Base-by-base conservation (phyloP, 176 grass and related monocot genomes). In the Oryza punctata region DNA sequence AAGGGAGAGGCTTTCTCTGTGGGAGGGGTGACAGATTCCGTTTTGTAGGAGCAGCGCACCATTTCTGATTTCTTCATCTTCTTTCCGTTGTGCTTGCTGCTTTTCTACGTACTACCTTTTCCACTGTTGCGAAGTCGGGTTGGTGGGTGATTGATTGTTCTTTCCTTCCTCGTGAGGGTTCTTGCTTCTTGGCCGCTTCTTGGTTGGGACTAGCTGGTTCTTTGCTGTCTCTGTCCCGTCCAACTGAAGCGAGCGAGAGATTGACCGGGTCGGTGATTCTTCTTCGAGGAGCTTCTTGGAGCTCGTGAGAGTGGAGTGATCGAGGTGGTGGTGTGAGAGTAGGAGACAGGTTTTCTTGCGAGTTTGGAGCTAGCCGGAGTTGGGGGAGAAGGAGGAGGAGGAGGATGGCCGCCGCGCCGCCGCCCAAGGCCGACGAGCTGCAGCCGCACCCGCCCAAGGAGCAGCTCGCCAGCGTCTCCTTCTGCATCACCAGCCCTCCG, bases 401-500 rank as follows among this genome's bases (percentile, higher is more conserved):
- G 65, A 83, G 27, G 79, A 94, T 94, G 91, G 87, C 91, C 76
- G 87, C 96, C 26, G 96, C 96, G 75, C 89, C 96, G 67, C 87
- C 91, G 57, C 93, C 93, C 68, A 99, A 99, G 96, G 60, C 85
- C 69, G 96, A 99, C 41, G 96, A 99, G 89, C 79, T 99, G 67
- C 91, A 90, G 65, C 91, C 96, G 69, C 93, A 96, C 52, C 93
- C 91, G 63, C 85, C 87, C 59, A 99, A 89, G 91, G 96, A 99
- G 85, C 96, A 99, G 91, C 71, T 99, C 32, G 64, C 93, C 43
- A 50, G 30, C 78, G 85, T 99, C 10, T 83, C 93, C 66, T 99
- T 85, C 84, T 99, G 96, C 74, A 96, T 99, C 85, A 96, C 91
- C 10, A 99, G 96, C 64, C 96, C 96, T 52, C 96, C 96, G 65